Evolutionary conservation across 139 green algal species (phyloP).

Genomic region (Chlamydomonas sp.): DNA sequence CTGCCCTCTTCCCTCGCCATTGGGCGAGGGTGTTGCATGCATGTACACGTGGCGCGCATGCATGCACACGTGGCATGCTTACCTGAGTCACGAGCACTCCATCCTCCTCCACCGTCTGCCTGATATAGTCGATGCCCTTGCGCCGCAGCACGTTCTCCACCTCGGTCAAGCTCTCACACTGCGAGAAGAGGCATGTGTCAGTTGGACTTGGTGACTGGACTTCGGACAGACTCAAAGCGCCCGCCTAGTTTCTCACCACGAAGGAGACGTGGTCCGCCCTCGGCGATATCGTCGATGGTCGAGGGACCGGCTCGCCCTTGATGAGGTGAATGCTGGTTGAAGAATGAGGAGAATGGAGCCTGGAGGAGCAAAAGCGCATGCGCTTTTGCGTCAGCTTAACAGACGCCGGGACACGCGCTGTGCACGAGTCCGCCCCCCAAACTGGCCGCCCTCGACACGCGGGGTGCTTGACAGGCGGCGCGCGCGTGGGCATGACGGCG

Average conservation of each 20-base stretch:
- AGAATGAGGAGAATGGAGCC: conserved; percentile 32
- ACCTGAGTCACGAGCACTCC: conserved; percentile 28
- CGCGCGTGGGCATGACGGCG: background rate
- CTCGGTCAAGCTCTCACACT: conserved; percentile 25
- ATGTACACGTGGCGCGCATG: too few relatives aligned
- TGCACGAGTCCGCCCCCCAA: too few relatives aligned
- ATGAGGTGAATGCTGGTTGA: conserved; percentile 70
- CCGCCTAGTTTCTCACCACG: conserved; percentile 27
- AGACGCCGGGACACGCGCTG: background rate
- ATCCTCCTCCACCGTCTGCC: conserved; percentile 23
- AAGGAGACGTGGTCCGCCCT: conserved; percentile 65
- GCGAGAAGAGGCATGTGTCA: background rate
- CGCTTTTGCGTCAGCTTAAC: background rate
- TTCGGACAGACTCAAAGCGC: background rate
- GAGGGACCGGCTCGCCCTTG: conserved; percentile 25
- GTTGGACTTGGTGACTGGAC: background rate
- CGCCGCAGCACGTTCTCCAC: conserved; percentile 30
- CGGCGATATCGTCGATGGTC: conserved; percentile 44
- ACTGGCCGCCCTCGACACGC: too few relatives aligned
- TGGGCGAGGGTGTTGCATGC: too few relatives aligned
- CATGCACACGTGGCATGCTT: too few relatives aligned
- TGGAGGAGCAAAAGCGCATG: conserved; percentile 30
- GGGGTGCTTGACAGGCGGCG: background rate
- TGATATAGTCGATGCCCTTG: conserved; percentile 29
- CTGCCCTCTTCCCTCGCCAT: background rate